These are phyloP conservation scores for Inga leiocalycina DNA, from an alignment of 306 rosid species.

Conservation along the genomic window DNA sequence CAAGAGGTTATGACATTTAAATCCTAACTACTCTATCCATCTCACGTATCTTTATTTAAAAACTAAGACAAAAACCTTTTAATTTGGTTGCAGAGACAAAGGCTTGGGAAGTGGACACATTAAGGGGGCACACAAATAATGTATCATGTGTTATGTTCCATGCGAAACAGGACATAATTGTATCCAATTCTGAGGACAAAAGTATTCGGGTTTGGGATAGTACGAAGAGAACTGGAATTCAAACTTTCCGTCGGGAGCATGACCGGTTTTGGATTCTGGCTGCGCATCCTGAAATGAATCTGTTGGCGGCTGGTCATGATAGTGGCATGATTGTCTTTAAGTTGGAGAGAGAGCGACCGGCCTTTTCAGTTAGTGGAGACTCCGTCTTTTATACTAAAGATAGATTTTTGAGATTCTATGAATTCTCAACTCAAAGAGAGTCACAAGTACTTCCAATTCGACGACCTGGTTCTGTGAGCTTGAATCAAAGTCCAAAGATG, in stretches of 20 bases:
- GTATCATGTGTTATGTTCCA: constrained; percentile 97
- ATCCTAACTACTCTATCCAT: not conserved
- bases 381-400: constrained; percentile 77
- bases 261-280: constrained; percentile 98
- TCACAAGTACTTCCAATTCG: constrained; percentile 83
- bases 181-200: constrained; percentile 96
- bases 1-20: not conserved
- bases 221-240: constrained; percentile 89
- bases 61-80: not conserved
- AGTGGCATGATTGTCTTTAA: constrained; percentile 97
- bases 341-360: constrained; percentile 93
- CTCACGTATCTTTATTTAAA: not conserved
- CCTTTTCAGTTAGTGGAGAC: constrained; percentile 84
- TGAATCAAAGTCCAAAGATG: constrained; percentile 89
- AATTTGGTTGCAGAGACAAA: constrained; percentile 72
- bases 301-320: constrained; percentile 97
- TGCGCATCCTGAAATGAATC: constrained; percentile 95
- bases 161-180: constrained; percentile 92
- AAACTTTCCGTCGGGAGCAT: constrained; percentile 95
- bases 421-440: constrained; percentile 80
- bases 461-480: constrained; percentile 74
- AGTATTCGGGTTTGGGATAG: constrained; percentile 98
- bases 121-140: constrained; percentile 97
- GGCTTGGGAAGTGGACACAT: constrained; percentile 98
- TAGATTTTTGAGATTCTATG: constrained; percentile 81